Evolutionary conservation across 192 early-diverging fungal species (phyloP).

Genomic region (Rhizoclosmatium sp.): DNA sequence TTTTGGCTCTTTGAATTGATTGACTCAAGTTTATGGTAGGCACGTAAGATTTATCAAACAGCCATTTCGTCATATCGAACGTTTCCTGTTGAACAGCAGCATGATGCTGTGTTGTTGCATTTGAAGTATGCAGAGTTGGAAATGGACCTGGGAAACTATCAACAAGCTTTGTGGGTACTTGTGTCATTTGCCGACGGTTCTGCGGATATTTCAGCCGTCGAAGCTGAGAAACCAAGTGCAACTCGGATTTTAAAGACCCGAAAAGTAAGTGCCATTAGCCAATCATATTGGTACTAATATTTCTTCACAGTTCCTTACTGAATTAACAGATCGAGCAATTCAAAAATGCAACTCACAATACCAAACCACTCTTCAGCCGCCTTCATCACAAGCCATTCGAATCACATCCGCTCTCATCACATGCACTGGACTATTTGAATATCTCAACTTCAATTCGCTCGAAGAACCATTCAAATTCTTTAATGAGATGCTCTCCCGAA

Average conservation of each 20-base stretch:
- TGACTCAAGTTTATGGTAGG: slow-evolving; percentile 33
- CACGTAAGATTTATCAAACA: slow-evolving; percentile 51
- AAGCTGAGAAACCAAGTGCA: slow-evolving; percentile 18
- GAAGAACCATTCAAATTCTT: slow-evolving; percentile 4
- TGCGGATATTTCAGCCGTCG: not conserved
- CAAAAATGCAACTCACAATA: slow-evolving; percentile 21
- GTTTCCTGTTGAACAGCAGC: slow-evolving; percentile 37
- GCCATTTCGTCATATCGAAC: slow-evolving; percentile 44
- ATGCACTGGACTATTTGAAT: slow-evolving; percentile 7
- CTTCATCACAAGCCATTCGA: slow-evolving; percentile 17
- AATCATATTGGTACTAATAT: not conserved
- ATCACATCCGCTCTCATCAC: slow-evolving; percentile 18
- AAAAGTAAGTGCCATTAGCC: slow-evolving; percentile 10
- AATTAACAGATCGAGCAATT: not conserved
- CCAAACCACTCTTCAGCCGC: not conserved
- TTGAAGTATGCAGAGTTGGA: slow-evolving; percentile 45
- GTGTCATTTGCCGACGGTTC: slow-evolving; percentile 36
- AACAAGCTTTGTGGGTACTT: slow-evolving; percentile 27
- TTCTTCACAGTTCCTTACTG: slow-evolving; percentile 3
- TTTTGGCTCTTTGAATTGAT: not conserved
- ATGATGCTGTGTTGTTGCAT: slow-evolving; percentile 42
- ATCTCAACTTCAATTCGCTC: slow-evolving; percentile 13
- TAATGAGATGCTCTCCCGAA: not conserved
- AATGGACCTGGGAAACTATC: slow-evolving; percentile 14
- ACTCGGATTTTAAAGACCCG: slow-evolving; percentile 32